Evolutionary conservation across 2,329 filamentous ascomycete species (phyloP), one percentile per base, ranked within the genome.

Genomic region (Metarhizium rileyi): DNA sequence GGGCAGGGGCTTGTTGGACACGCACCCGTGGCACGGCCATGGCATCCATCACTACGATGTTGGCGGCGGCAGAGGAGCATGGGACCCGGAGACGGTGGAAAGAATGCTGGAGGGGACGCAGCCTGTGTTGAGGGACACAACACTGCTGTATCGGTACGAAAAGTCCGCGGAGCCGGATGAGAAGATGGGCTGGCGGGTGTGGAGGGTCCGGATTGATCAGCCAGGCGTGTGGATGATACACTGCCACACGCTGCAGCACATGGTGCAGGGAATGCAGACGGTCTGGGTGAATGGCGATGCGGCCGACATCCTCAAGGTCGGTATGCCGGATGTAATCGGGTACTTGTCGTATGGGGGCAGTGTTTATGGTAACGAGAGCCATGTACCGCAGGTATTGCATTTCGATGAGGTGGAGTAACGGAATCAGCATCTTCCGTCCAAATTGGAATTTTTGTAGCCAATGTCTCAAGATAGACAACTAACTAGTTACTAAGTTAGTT

Each of bases 161-260:
- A 72, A 69, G 0, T 54, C 54, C 2, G 25, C 9, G 7, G 27
- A 40, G n/a, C 60, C 70, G 0, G 63, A 70, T 5, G 59, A 66
- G 5, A 69, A 68, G 2, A 66, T 70, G 0, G 78, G 80, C 0
- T 85, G 81, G 81, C 66, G 80, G 20, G 80, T 71, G 0, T 84
- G 80, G 81, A 67, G 81, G 9, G 62, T 83, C 1, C 58, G 67
- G 4, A 60, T 74, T 1, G 60, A 67, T 12, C 36, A 52, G 26
- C 42, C 52, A 0, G 80, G 79, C 0, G 76, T 77, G 3, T 83
- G 77, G 77, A 76, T 82, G 76, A 66, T 82, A 53, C 79, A 83
- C 59, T 83, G 79, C 53, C 79, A 83, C 59, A 72, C 76, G 16
- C 54, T 77, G 46, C 72, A 74, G 48, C 79, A 83, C 58, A 77